These are phyloP conservation scores for Boletales sp. DNA, from an alignment of 768 basidiomycete species.

Conservation along the genomic window DNA sequence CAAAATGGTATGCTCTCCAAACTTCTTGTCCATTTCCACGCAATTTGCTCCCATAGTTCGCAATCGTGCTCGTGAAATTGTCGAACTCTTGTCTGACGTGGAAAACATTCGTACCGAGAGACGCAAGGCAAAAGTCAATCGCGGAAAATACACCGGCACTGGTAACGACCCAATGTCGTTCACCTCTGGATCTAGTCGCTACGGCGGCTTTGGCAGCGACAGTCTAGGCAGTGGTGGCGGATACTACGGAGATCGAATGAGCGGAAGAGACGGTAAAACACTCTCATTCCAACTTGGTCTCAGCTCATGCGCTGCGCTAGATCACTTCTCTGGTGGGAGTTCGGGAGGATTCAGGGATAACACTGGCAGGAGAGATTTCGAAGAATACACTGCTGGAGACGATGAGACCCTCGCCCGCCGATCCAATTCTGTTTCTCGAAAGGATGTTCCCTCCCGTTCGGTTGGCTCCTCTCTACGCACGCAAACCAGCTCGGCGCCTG, in stretches of 20 bases:
- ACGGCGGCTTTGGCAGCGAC: slow-evolving; percentile 71
- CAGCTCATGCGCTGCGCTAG: slow-evolving; percentile 20
- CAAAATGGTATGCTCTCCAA: slow-evolving; percentile 69
- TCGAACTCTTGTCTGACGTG: slow-evolving; percentile 87
- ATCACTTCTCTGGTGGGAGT: slow-evolving; percentile 39
- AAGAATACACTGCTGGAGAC: slow-evolving; percentile 96
- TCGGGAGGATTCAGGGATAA: slow-evolving; percentile 62
- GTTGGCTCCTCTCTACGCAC: slow-evolving; percentile 38
- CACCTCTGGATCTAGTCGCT: slow-evolving; percentile 51
- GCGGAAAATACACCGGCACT: slow-evolving; percentile 83
- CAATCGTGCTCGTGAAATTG: slow-evolving; percentile 89
- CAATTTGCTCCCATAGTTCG: slow-evolving; percentile 58
- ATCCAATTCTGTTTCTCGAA: slow-evolving; percentile 37
- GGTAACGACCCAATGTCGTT: slow-evolving; percentile 81
- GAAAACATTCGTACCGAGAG: slow-evolving; percentile 88
- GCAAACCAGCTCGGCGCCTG: slow-evolving; percentile 25
- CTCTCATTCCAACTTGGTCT: slow-evolving; percentile 1
- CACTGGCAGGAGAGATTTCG: slow-evolving; percentile 57
- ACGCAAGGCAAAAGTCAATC: slow-evolving; percentile 88
- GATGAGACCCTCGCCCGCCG: slow-evolving; percentile 59
- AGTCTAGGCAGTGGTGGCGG: slow-evolving; percentile 33
- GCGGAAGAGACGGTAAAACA: slow-evolving; percentile 37
- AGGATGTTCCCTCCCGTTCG: slow-evolving; percentile 25
- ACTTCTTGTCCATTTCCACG: background rate
- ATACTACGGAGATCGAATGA: slow-evolving; percentile 44